These are phyloP conservation scores for Aspergillus cejpii DNA, from an alignment of 2,329 filamentous ascomycete genomes.

Conservation along the genomic window DNA sequence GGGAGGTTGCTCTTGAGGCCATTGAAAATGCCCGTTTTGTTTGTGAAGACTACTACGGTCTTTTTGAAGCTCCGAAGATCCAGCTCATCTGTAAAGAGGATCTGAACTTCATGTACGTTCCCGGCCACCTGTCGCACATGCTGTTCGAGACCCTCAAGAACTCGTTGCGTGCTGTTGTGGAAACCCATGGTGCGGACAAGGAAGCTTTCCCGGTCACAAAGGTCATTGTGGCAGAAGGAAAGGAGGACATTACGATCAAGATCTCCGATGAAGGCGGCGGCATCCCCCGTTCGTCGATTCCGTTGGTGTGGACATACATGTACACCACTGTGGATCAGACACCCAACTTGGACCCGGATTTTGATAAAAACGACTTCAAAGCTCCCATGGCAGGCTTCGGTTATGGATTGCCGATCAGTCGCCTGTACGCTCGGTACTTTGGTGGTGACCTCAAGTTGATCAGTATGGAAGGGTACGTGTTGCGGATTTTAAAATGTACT, in stretches of 20 bases:
- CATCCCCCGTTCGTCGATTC: slow-evolving; percentile 86
- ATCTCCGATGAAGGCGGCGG: slow-evolving; percentile 94
- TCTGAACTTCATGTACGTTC: slow-evolving; percentile 98
- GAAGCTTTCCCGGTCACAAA: slow-evolving; percentile 95
- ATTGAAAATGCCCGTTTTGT: slow-evolving; percentile 99
- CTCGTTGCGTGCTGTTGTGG: slow-evolving; percentile 91
- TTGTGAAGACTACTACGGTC: slow-evolving; percentile 94
- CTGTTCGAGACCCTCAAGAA: slow-evolving; percentile 99
- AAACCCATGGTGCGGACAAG: slow-evolving; percentile 89
- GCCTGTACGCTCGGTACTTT: slow-evolving; percentile 93
- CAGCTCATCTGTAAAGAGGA: slow-evolving; percentile 92
- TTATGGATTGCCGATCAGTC: slow-evolving; percentile 91
- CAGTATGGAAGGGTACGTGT: slow-evolving; percentile 98
- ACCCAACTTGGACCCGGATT: slow-evolving; percentile 89
- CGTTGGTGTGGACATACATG: slow-evolving; percentile 99
- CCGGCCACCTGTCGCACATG: slow-evolving; percentile 98
- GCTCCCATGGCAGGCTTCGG: slow-evolving; percentile 98
- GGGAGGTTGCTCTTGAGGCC: slow-evolving; percentile 88
- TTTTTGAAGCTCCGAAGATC: slow-evolving; percentile 94
- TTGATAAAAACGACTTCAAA: slow-evolving; percentile 98
- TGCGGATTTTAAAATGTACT: too few relatives aligned
- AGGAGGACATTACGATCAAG: slow-evolving; percentile 99
- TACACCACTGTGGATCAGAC: slow-evolving; percentile 98
- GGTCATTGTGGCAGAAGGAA: slow-evolving; percentile 93
- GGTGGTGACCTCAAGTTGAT: slow-evolving; percentile 95